Conservation (phyloP, 2,329 filamentous ascomycete genomes). For the Aspergillus sp. region DNA sequence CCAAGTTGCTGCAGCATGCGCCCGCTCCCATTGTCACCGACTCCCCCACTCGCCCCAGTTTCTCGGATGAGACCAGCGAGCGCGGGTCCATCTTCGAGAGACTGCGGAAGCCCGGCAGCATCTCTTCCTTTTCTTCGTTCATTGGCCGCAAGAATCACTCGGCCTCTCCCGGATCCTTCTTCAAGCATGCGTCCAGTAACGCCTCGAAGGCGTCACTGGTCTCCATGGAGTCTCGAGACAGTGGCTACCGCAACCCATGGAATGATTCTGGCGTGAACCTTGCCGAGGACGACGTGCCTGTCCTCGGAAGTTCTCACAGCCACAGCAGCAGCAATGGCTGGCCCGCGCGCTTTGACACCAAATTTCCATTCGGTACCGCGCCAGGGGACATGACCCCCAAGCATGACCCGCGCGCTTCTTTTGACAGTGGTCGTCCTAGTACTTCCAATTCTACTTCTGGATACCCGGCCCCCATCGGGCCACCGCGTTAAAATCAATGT, state of each 20-base stretch:
- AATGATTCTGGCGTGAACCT: constrained; percentile 97
- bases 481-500: constrained; percentile 73
- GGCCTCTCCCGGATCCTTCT: constrained; percentile 81
- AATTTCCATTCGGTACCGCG: constrained; percentile 63
- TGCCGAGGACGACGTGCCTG: constrained; percentile 73
- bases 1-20: constrained; percentile 91
- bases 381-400: constrained; percentile 81
- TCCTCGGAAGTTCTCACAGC: constrained; percentile 57
- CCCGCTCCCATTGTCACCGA: constrained; percentile 79
- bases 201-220: constrained; percentile 94
- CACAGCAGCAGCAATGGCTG: constrained; percentile 63
- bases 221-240: constrained; percentile 92
- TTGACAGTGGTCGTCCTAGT: constrained; percentile 87
- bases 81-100: constrained; percentile 85
- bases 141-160: constrained; percentile 94
- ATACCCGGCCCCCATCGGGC: constrained; percentile 90
- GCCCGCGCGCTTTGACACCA: constrained; percentile 60
- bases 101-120: constrained; percentile 90
- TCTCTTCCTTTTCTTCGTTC: constrained; percentile 94
- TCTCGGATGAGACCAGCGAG: constrained; percentile 78
- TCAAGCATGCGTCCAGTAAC: constrained; percentile 86
- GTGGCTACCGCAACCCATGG: constrained; percentile 95
- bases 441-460: constrained; percentile 97
- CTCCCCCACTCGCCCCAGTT: constrained; percentile 82
- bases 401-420: constrained; percentile 80